Percentiles rank a stretch among this genome's conserved stretches.
phyloP scores from a whole-genome alignment of 2,329 filamentous ascomycete species.

The Leptographium procerum region DNA sequence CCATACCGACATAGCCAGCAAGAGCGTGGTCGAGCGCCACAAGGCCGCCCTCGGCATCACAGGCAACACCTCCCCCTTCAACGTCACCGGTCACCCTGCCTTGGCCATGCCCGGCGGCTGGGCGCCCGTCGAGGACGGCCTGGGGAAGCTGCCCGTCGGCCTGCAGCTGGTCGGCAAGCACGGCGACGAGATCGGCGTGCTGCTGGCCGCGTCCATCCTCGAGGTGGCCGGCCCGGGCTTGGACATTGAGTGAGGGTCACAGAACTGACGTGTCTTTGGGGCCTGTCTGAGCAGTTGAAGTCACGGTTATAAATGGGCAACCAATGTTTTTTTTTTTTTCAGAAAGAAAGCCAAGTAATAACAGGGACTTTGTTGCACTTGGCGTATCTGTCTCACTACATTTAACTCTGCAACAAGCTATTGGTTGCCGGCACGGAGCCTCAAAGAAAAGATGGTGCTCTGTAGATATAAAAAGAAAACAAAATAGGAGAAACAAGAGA shows the following conservation, averaged over 20 bases:
- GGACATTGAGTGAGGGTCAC: conserved; percentile 10
- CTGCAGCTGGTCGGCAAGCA: conserved; percentile 21
- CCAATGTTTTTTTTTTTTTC: no score
- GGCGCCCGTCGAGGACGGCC: conserved; percentile 12
- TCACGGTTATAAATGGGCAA: no score
- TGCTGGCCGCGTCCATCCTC: conserved; percentile 19
- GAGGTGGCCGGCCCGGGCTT: conserved; percentile 19
- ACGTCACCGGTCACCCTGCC: conserved; percentile 37
- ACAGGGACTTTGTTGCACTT: no score
- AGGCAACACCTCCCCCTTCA: conserved; percentile 34
- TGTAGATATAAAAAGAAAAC: no score
- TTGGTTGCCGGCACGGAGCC: no score
- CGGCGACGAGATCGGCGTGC: conserved; percentile 17
- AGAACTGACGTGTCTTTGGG: no score
- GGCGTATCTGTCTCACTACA: no score
- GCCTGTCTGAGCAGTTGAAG: no score
- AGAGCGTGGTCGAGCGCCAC: conserved; percentile 27
- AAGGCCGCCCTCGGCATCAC: conserved; percentile 31
- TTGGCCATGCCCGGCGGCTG: conserved; percentile 33
- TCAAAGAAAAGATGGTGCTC: no score
- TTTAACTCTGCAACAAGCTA: no score
- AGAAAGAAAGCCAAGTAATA: no score
- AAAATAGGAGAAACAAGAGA: no score
- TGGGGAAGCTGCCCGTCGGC: conserved; percentile 18
- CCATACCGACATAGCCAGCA: conserved; percentile 21